A percentile compares a stretch with the other conserved stretches of the same genome.
phyloP scores from a whole-genome alignment of 2,329 filamentous ascomycete genomes.

The Ophiostoma triangulosporum region DNA sequence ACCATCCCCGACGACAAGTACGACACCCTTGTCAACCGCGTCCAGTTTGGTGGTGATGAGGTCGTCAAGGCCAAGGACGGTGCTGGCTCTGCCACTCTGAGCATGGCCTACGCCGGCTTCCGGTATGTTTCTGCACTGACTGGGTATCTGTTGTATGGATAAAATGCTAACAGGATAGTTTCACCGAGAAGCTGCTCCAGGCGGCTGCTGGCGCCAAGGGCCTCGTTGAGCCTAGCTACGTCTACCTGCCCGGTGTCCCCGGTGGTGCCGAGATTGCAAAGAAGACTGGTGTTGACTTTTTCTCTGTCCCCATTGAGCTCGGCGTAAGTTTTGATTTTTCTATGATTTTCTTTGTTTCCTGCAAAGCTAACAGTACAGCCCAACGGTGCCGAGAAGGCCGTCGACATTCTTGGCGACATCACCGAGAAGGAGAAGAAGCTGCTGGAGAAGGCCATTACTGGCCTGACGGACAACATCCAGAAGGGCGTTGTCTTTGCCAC shows the following conservation, averaged over 20 bases:
- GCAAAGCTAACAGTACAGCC: slow-evolving; percentile 37
- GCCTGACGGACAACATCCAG: slow-evolving; percentile 80
- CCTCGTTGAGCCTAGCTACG: slow-evolving; percentile 85
- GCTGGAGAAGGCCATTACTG: slow-evolving; percentile 59
- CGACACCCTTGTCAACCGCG: slow-evolving; percentile 79
- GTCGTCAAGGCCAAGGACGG: slow-evolving; percentile 79
- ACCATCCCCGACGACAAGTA: slow-evolving; percentile 81
- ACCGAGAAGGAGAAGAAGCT: slow-evolving; percentile 84
- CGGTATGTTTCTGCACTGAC: slow-evolving; percentile 39
- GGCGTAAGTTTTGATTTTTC: slow-evolving; percentile 55
- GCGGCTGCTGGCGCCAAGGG: slow-evolving; percentile 81
- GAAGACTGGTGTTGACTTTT: slow-evolving; percentile 78
- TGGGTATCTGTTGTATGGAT: neutral
- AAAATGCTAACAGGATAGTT: slow-evolving; percentile 37
- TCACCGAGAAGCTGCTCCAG: slow-evolving; percentile 87
- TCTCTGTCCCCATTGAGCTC: slow-evolving; percentile 91
- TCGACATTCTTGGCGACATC: slow-evolving; percentile 62
- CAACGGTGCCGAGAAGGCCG: slow-evolving; percentile 73
- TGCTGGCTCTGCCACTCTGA: slow-evolving; percentile 69
- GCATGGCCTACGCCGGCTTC: slow-evolving; percentile 87
- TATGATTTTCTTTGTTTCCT: slow-evolving; percentile 2
- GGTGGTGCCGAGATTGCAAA: slow-evolving; percentile 79
- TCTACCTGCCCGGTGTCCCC: slow-evolving; percentile 82
- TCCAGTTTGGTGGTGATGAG: slow-evolving; percentile 96
- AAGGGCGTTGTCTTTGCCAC: slow-evolving; percentile 87